Evolutionary conservation across 1,284 basidiomycete genomes (phyloP), one percentile per base, ranked within the genome.

Genomic region (Trichosporon faecale): DNA sequence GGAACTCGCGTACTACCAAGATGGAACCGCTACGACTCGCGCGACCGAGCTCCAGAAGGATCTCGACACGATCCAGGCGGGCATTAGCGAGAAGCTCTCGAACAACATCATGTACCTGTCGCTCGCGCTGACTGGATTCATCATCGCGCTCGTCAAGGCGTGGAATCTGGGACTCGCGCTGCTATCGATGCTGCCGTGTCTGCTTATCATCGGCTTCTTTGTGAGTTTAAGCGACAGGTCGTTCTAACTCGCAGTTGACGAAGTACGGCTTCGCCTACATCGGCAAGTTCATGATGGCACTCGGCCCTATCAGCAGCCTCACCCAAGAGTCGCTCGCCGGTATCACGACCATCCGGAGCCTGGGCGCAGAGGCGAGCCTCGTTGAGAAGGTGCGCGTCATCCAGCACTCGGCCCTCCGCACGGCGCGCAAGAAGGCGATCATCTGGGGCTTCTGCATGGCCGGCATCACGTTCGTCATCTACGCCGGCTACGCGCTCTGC

Each of bases 41-140:
- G 52, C 52, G 23, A 55, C 52, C 52, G 52, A 55, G 25, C 52
- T 55, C 8, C 52, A 55, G 52, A 55, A 27, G 52, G 52, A 55
- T 23, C 52, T 55, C 23, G 52, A 55, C 52, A 55, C 52, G 52
- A 27, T 55, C 52, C 52, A 55, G 23, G 27, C 52, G 23, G 52
- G 52, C 12, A 55, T 55, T 11, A 55, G 52, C 52, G 52, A 55
- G 25, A 55, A 55, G 52, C 23, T 55, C 23, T 55, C 52, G 11
- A 55, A 55, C 52, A 55, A 55, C 52, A 27, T 55, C 23, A 55
- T 55, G 52, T 55, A 55, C 16, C 23, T 55, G 11, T 55, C 52
- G 4, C 27, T 25, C 25, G 23, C 52, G 25, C 14, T 55, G 52
- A 55, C 52, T 11, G 52, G 52, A 25, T 55, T 55, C 52, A 55